Evolutionary conservation across 179 eudicot species (phyloP).

Genomic region (Heliamphora pulchella): DNA sequence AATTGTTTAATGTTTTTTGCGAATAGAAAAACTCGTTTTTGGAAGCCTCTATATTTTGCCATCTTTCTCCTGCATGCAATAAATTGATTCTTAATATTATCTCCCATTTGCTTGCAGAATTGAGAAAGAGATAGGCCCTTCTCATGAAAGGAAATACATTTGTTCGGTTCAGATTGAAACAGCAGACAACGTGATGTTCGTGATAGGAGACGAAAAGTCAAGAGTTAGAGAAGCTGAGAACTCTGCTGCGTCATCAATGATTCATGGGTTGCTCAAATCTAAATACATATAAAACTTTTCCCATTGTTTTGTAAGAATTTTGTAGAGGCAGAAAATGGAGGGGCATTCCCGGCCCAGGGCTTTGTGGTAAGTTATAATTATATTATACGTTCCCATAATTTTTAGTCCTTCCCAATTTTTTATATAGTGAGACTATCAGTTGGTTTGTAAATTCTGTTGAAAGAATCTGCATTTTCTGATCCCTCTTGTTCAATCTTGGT

Average conservation of each 20-base stretch:
- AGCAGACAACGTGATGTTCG: constrained; percentile 14
- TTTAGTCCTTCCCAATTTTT: no score
- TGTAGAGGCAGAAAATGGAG: no score
- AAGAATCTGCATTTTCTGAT: no score
- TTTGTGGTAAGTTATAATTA: no score
- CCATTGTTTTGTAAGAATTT: not conserved
- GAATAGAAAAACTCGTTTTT: no score
- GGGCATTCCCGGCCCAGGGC: no score
- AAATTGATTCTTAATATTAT: not conserved
- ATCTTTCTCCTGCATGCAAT: not conserved
- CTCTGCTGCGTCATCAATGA: constrained; percentile 80
- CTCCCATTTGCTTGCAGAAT: constrained; percentile 33
- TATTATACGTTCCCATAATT: no score
- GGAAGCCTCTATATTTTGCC: not conserved
- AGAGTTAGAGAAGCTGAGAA: constrained; percentile 63
- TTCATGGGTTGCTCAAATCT: constrained; percentile 34
- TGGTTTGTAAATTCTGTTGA: no score
- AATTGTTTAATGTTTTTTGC: not conserved
- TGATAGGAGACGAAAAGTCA: constrained; percentile 44
- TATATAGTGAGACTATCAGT: no score
- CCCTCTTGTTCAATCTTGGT: no score
- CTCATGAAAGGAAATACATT: constrained; percentile 48
- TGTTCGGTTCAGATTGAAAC: constrained; percentile 60
- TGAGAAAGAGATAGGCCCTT: constrained; percentile 45
- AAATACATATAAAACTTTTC: constrained; percentile 15